Evolutionary conservation across 768 basidiomycete genomes (phyloP), one percentile per base, ranked within the genome.

Genomic region (Agrocybe chaxingu): DNA sequence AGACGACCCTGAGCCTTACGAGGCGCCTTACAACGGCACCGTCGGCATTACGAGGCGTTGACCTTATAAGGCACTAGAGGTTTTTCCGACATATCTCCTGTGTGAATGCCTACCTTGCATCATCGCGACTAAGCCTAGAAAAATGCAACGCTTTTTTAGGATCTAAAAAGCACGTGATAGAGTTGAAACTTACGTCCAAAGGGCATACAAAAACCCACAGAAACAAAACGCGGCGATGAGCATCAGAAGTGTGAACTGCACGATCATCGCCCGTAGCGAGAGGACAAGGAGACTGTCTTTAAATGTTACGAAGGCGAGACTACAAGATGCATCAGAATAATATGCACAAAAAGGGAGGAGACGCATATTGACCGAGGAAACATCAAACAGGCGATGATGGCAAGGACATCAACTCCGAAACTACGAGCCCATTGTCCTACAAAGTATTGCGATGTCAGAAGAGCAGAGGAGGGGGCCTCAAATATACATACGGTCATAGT

Each of bases 241-340:
- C 89, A 92, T 91, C 18, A 92, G 73, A n/a, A 81, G 71, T 16
- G 80, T 67, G 62, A 98, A 98, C 62, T 98, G 93, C 54, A 85
- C 75, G 50, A 98, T 82, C 94, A 98, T 96, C 1, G 94, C 92
- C 1, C 96, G 84, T 31, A 93, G 68, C 6, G 89, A 85, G 18
- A 92, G 74, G 16, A 90, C 87, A 81, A 89, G 85, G 36, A 88
- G 71, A 54, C 85, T 90, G 57, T 89, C 77, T 59, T 87, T 86
- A 29, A 97, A 71, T 0, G 91, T 92, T 3, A 96, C 93, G 61
- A 98, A 98, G 0, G 92, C 94, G 48, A 97, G 70, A 47, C 92
- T 92, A 58, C 12, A 45, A 38, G 18, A 16, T 33, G 42, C 7
- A 39, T 45, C 8, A 52, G 18, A 37, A 7, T 16, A 4, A 19